A percentile compares a stretch with the other conserved stretches of the same genome.
phyloP scores from a whole-genome alignment of 768 basidiomycete genomes.

The Boletus tomentosulus region DNA sequence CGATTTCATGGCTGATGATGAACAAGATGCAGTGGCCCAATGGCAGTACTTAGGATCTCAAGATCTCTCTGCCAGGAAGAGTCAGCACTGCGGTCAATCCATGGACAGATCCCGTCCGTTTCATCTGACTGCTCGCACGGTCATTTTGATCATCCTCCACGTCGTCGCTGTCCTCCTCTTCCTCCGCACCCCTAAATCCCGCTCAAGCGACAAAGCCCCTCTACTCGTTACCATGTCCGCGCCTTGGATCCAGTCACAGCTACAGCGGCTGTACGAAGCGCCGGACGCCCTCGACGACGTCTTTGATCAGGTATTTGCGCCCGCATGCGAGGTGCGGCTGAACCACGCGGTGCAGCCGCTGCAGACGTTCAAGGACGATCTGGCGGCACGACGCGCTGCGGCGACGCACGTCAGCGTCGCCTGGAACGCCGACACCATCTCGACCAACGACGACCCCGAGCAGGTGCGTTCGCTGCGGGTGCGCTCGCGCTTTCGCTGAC shows the following conservation, averaged over 20 bases:
- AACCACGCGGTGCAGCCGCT: constrained; percentile 27
- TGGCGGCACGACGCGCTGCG: constrained; percentile 19
- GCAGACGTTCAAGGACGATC: constrained; percentile 26
- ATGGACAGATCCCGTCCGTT: too few species aligned
- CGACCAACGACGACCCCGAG: constrained; percentile 23
- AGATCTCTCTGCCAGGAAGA: too few species aligned
- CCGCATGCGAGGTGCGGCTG: constrained; percentile 29
- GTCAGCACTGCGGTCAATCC: too few species aligned
- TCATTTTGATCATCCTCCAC: background rate
- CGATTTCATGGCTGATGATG: too few species aligned
- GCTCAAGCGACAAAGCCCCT: background rate
- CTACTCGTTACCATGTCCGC: background rate
- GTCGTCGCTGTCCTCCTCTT: background rate
- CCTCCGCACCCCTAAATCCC: background rate
- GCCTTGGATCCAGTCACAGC: constrained; percentile 29
- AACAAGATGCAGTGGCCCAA: too few species aligned
- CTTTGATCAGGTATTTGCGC: constrained; percentile 33
- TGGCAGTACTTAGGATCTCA: too few species aligned
- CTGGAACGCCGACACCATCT: constrained; percentile 34
- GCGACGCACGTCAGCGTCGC: constrained; percentile 22
- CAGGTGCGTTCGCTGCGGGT: constrained; percentile 13
- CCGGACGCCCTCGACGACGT: constrained; percentile 8
- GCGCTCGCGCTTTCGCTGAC: background rate
- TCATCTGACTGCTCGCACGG: background rate
- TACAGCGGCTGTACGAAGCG: constrained; percentile 28